Evolutionary conservation across 2,329 filamentous ascomycete species (phyloP), one percentile per base, ranked within the genome.

Genomic region (Exserohilum turcica): DNA sequence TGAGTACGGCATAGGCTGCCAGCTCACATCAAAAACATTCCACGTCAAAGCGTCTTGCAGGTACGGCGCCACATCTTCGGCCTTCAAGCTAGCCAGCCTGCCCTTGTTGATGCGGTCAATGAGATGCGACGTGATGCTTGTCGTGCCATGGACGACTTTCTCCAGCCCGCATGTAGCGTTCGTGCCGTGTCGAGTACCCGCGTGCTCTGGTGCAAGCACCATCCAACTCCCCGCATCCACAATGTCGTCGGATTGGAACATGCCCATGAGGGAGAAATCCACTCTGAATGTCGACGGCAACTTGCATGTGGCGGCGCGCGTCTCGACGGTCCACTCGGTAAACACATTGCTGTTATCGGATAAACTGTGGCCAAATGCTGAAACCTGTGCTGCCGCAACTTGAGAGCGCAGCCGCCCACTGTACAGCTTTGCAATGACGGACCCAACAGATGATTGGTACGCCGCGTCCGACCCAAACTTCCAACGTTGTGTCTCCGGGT

Each of bases 401-500:
- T 53, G 66, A 9, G 15, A 16, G 12, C 45, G 45, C 1, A 40
- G 29, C 7, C 33, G 27, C 1, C 56, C 46, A 27, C 61, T 57
- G n/a, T 72, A 73, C 8, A 68, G 47, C 6, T 31, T 59, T 2
- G 68, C 38, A 7, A 73, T 62, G 0, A 48, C 47, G 1, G 57
- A 56, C 7, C 53, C 57, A 12, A 67, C 61, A 8, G 32, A 40
- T 1, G 31, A 32, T 2, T 50, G 36, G 43, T 61, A 67, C 0
- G 48, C 40, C 8, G 53, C 38, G 1, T 57, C 55, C 2, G 62
- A 62, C 2, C 33, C 35, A 49, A 54, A 63, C 5, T 48, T 54
- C 59, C 63, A 66, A 2, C 76, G 74, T 13, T 59, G 56, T 0
- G 68, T 69, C 49, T 75, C 71, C 0, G 69, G 66, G 27, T 74